Percentiles rank a stretch among this genome's conserved stretches.
phyloP scores from a whole-genome alignment of 192 early-diverging fungal genomes.

The Mortierella claussenii region DNA sequence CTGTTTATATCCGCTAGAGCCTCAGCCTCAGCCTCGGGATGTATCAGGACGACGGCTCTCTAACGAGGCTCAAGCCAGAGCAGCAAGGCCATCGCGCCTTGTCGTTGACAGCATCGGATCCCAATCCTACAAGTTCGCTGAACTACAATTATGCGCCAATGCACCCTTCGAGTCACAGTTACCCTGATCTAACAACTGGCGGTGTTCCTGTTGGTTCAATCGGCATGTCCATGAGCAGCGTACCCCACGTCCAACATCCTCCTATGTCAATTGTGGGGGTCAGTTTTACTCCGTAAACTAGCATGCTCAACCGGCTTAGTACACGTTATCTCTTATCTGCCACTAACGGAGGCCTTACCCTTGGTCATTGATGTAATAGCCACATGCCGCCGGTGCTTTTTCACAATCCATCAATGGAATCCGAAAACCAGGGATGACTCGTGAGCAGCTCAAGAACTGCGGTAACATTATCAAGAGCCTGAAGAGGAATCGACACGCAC shows the following conservation, averaged over 20 bases:
- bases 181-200: constrained; percentile 5
- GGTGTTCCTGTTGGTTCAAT: neutral
- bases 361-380: neutral
- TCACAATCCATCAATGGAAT: neutral
- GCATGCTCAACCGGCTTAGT: neutral
- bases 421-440: constrained; percentile 66
- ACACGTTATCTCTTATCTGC: neutral
- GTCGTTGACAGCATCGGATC: neutral
- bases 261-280: neutral
- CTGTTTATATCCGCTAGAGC: too few species aligned
- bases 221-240: neutral
- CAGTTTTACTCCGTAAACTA: neutral
- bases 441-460: constrained; percentile 87
- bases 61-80: neutral
- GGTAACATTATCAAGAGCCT: constrained; percentile 77
- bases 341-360: neutral
- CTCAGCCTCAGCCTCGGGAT: too few species aligned
- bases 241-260: neutral
- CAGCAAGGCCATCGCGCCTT: neutral
- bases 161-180: neutral
- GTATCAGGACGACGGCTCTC: neutral
- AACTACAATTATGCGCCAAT: neutral
- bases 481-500: constrained; percentile 82
- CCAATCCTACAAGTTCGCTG: neutral
- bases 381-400: neutral